Conservation (phyloP, 1,284 basidiomycete species). For the Moniliella sp. region DNA sequence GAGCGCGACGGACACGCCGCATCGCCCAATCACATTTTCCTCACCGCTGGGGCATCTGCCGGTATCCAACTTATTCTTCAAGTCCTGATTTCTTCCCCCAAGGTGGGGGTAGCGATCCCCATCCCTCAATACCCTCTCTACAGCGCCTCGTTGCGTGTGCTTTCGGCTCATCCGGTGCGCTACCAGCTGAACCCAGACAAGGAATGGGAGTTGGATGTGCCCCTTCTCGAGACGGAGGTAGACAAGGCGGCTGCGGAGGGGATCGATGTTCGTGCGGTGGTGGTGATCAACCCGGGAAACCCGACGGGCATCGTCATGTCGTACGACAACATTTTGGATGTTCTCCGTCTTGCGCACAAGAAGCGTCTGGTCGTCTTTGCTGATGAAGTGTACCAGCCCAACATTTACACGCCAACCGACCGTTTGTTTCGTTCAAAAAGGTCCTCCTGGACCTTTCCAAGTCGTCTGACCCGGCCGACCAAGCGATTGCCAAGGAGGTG, state of each 20-base stretch:
- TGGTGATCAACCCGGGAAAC: slow-evolving; percentile 88
- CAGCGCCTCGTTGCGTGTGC: slow-evolving; percentile 73
- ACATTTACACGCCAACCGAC: slow-evolving; percentile 53
- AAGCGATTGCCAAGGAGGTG: slow-evolving; percentile 40
- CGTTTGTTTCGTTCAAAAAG: slow-evolving; percentile 80
- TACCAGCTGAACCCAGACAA: slow-evolving; percentile 68
- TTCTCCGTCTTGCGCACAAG: slow-evolving; percentile 61
- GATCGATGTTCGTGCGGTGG: slow-evolving; percentile 52
- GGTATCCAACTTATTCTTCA: slow-evolving; percentile 73
- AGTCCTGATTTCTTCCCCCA: slow-evolving; percentile 47
- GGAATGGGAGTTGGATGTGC: slow-evolving; percentile 64
- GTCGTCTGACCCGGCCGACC: no score
- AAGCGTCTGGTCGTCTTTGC: no score
- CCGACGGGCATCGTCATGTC: slow-evolving; percentile 68
- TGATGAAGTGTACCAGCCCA: slow-evolving; percentile 79
- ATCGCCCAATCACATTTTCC: slow-evolving; percentile 66
- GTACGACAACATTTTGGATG: slow-evolving; percentile 47
- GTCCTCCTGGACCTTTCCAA: slow-evolving; percentile 48
- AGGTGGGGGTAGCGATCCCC: slow-evolving; percentile 66
- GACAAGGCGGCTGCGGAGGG: slow-evolving; percentile 48
- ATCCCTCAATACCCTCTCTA: slow-evolving; percentile 98
- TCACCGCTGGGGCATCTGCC: slow-evolving; percentile 75
- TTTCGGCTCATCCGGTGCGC: slow-evolving; percentile 56
- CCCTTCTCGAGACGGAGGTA: slow-evolving; percentile 49
- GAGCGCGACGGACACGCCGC: slow-evolving; percentile 42